phyloP scores from a whole-genome alignment of 2,329 filamentous ascomycete species.

The Nemania sp. region DNA sequence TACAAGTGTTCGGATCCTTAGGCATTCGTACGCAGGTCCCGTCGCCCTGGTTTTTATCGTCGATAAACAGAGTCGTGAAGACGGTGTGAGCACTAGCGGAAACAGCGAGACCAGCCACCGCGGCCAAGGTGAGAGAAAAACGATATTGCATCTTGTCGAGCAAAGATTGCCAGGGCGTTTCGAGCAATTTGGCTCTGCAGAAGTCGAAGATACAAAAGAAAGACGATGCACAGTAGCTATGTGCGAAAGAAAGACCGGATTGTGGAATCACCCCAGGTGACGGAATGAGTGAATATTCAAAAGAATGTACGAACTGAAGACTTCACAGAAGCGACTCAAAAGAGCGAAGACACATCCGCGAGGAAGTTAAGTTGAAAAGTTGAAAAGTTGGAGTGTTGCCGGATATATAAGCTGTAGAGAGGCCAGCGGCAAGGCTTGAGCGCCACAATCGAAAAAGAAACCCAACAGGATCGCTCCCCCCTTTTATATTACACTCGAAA shows the following conservation, averaged over 20 bases:
- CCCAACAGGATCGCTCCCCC: too few species aligned
- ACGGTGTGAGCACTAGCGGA: constrained; percentile 60
- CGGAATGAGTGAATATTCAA: neutral
- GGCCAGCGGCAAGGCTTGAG: too few species aligned
- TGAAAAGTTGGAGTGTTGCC: neutral
- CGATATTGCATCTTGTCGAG: constrained; percentile 42
- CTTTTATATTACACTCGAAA: too few species aligned
- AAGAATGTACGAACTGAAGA: constrained; percentile 15
- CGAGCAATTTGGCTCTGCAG: neutral
- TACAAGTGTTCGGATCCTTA: constrained; percentile 53
- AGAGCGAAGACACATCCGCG: constrained; percentile 7
- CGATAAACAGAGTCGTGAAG: constrained; percentile 65
- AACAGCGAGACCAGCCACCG: constrained; percentile 43
- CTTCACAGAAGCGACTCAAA: constrained; percentile 23
- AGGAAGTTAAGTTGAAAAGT: too few species aligned
- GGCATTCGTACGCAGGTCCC: constrained; percentile 73
- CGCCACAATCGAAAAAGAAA: too few species aligned
- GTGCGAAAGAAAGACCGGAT: neutral
- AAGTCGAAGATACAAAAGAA: neutral
- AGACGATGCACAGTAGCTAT: neutral
- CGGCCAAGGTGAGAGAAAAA: constrained; percentile 36
- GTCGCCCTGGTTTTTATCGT: constrained; percentile 67
- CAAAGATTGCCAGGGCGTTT: neutral
- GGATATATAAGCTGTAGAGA: neutral
- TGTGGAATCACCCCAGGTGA: neutral